Evolutionary conservation across 2,329 filamentous ascomycete species (phyloP).

Genomic region (Bisporella sp.): DNA sequence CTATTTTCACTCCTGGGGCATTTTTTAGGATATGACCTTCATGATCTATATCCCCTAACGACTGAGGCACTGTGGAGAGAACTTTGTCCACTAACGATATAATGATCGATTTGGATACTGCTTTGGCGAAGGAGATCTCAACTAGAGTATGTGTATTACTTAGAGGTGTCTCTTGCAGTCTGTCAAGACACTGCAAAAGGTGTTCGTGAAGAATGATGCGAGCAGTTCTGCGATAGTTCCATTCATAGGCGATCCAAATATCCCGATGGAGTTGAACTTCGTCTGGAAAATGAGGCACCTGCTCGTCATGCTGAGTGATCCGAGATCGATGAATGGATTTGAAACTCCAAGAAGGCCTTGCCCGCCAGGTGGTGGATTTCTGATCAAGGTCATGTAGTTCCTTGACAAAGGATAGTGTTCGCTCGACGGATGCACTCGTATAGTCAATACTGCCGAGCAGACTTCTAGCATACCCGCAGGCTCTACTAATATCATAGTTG

Average conservation of each 20-base stretch:
- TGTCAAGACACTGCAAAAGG: constrained; percentile 23
- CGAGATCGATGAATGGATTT: constrained; percentile 17
- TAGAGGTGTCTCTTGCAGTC: constrained; percentile 10
- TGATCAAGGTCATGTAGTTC: constrained; percentile 28
- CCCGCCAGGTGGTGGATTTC: constrained; percentile 25
- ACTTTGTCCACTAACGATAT: constrained; percentile 27
- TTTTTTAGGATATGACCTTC: constrained; percentile 11
- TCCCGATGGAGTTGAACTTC: constrained; percentile 31
- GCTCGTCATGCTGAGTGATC: neutral
- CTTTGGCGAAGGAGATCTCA: constrained; percentile 6
- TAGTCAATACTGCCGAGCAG: constrained; percentile 16
- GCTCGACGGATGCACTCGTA: neutral
- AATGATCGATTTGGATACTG: constrained; percentile 21
- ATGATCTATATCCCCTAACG: constrained; percentile 30
- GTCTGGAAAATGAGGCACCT: constrained; percentile 2
- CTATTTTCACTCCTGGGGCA: constrained; percentile 15
- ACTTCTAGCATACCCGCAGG: constrained; percentile 27
- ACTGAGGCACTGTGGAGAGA: constrained; percentile 32
- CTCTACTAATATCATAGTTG: constrained; percentile 20
- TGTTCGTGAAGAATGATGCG: constrained; percentile 32
- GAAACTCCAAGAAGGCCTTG: constrained; percentile 29
- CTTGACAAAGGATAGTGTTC: constrained; percentile 18
- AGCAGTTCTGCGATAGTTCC: constrained; percentile 34
- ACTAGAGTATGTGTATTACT: constrained; percentile 1
- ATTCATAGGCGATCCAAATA: constrained; percentile 35